Conservation (phyloP, 1,284 basidiomycete species). For the Malassezia slooffiae region DNA sequence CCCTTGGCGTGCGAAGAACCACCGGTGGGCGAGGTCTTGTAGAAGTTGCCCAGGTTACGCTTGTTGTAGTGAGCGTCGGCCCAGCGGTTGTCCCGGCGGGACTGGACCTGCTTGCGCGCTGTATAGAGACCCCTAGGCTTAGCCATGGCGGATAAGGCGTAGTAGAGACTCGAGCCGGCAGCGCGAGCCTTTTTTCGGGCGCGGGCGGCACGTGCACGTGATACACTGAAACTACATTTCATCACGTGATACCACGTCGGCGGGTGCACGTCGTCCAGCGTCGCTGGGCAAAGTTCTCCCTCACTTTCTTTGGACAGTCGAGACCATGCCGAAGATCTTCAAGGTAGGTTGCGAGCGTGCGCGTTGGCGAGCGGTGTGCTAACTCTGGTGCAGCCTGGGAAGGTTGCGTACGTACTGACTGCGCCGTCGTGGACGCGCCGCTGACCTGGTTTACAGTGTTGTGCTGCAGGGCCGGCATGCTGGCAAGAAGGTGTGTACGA, state of each 20-base stretch:
- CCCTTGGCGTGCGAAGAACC: conserved; percentile 99
- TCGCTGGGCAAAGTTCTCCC: conserved; percentile 1
- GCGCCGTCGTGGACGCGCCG: background rate
- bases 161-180: too few relatives aligned
- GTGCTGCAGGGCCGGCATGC: conserved; percentile 45
- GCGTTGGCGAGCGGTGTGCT: background rate
- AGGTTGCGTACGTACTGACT: conserved; percentile 54
- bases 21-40: conserved; percentile 99
- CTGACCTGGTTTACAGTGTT: conserved; percentile 18
- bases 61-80: conserved; percentile 97
- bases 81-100: conserved; percentile 95
- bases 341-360: conserved; percentile 28
- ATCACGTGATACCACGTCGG: conserved; percentile 11
- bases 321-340: conserved; percentile 42
- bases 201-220: conserved; percentile 5
- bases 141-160: conserved; percentile 27
- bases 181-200: conserved; percentile 1
- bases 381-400: conserved; percentile 86
- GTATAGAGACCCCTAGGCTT: conserved; percentile 98
- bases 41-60: conserved; percentile 97
- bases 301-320: conserved; percentile 10
- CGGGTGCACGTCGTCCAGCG: background rate
- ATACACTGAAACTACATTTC: conserved; percentile 20
- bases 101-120: conserved; percentile 91
- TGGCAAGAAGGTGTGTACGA: conserved; percentile 44